Conservation (phyloP, 116 monocot genomes). For the Trichopus zeylanicus region DNA sequence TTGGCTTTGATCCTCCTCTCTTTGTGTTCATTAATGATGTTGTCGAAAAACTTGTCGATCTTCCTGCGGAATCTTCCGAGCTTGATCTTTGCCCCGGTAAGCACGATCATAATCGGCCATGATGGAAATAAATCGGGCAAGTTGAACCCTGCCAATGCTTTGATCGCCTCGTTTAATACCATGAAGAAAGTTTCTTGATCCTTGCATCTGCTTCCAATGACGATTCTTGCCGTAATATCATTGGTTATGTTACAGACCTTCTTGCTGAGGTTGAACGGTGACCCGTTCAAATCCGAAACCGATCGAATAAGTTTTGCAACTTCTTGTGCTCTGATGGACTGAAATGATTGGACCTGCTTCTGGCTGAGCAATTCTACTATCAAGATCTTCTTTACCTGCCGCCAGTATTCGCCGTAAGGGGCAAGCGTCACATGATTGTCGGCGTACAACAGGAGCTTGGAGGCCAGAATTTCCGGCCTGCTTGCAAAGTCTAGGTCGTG, state of each 20-base stretch:
- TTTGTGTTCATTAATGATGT: background rate
- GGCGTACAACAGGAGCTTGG: background rate
- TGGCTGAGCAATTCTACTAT: conserved; percentile 12
- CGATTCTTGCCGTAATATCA: conserved; percentile 4
- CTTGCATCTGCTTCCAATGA: conserved; percentile 9
- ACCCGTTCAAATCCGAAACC: background rate
- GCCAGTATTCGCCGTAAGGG: conserved; percentile 17
- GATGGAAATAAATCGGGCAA: conserved; percentile 18
- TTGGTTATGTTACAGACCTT: background rate
- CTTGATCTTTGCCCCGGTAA: conserved; percentile 4
- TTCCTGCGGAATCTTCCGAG: background rate
- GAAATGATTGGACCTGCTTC: conserved; percentile 11
- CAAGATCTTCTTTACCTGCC: conserved; percentile 9
- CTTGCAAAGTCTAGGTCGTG: conserved; percentile 8
- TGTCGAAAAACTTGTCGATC: background rate
- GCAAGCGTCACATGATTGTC: conserved; percentile 3
- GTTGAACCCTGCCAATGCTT: background rate
- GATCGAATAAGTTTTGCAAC: background rate
- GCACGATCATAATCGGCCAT: background rate
- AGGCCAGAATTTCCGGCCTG: background rate
- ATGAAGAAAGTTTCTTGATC: conserved; percentile 6
- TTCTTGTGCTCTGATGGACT: conserved; percentile 11
- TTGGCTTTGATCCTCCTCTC: background rate
- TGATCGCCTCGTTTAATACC: background rate
- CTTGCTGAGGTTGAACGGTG: background rate